phyloP scores from a whole-genome alignment of 306 rosid species.

The Quercus suber region DNA sequence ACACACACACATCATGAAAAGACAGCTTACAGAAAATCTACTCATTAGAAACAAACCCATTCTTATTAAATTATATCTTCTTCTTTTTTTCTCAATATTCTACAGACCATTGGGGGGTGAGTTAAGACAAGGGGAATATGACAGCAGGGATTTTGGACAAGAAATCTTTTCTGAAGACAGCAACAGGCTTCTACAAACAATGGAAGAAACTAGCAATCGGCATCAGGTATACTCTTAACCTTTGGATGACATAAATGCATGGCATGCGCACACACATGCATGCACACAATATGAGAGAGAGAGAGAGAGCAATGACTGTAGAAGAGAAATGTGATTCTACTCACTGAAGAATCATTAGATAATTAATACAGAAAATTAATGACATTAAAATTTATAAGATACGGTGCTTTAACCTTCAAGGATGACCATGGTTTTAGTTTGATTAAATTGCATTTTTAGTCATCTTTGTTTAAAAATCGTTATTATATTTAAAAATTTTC shows the following conservation, averaged over 20 bases:
- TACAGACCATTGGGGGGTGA: conserved; percentile 4
- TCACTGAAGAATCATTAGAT: not conserved
- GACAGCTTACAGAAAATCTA: not conserved
- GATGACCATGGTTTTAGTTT: not conserved
- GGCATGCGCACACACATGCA: no score
- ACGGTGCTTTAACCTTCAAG: not conserved
- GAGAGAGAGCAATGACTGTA: not conserved
- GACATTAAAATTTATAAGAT: not conserved
- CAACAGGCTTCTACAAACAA: not conserved
- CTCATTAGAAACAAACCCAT: not conserved
- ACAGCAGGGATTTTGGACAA: not conserved
- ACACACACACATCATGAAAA: no score
- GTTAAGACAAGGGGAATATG: not conserved
- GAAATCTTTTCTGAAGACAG: not conserved
- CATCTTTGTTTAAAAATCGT: no score
- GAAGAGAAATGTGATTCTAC: no score
- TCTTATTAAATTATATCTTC: not conserved
- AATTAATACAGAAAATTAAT: not conserved
- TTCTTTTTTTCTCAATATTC: not conserved
- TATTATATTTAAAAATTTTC: no score
- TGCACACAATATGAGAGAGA: not conserved
- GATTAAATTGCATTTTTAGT: no score
- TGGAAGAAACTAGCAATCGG: not conserved
- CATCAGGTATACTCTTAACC: not conserved
- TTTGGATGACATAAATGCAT: not conserved